These are phyloP conservation scores for Saxophila tyrrhenica DNA, from an alignment of 495 filamentous ascomycete genomes.

Conservation along the genomic window DNA sequence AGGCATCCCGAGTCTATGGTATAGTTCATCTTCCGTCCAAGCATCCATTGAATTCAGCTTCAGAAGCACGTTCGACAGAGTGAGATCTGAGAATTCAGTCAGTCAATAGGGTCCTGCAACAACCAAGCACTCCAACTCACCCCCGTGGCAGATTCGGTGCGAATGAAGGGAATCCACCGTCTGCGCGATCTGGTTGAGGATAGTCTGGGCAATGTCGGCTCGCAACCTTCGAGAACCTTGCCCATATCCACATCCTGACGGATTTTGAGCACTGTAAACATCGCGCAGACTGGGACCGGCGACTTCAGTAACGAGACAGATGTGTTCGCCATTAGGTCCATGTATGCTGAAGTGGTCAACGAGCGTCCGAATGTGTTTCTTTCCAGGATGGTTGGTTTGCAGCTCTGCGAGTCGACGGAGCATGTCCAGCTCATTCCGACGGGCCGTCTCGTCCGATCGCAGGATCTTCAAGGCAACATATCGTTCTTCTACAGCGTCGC, in stretches of 20 bases:
- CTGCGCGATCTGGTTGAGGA: constrained; percentile 14
- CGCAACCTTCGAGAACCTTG: constrained; percentile 2
- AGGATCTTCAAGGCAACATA: constrained; percentile 31
- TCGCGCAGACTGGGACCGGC: constrained; percentile 23
- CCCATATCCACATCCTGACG: not conserved
- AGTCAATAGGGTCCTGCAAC: not conserved
- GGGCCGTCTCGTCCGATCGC: constrained; percentile 17
- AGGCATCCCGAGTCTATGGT: constrained; percentile 16
- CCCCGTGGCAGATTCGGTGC: constrained; percentile 24
- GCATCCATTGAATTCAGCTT: constrained; percentile 7
- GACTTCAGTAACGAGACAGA: constrained; percentile 27
- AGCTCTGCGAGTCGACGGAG: not conserved
- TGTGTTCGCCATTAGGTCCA: constrained; percentile 30
- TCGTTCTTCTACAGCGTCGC: constrained; percentile 2
- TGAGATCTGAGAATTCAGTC: constrained; percentile 1
- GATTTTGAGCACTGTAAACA: constrained; percentile 11
- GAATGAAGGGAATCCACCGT: constrained; percentile 26
- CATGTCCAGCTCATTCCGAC: not conserved
- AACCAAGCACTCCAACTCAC: not conserved
- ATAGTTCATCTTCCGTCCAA: constrained; percentile 5
- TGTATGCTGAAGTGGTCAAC: constrained; percentile 25
- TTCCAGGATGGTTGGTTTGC: constrained; percentile 6
- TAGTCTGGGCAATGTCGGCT: constrained; percentile 2
- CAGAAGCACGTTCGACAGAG: constrained; percentile 20
- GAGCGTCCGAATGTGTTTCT: constrained; percentile 14